Conservation (phyloP, 257 asterid genomes). For the Leonotis leonurus region DNA sequence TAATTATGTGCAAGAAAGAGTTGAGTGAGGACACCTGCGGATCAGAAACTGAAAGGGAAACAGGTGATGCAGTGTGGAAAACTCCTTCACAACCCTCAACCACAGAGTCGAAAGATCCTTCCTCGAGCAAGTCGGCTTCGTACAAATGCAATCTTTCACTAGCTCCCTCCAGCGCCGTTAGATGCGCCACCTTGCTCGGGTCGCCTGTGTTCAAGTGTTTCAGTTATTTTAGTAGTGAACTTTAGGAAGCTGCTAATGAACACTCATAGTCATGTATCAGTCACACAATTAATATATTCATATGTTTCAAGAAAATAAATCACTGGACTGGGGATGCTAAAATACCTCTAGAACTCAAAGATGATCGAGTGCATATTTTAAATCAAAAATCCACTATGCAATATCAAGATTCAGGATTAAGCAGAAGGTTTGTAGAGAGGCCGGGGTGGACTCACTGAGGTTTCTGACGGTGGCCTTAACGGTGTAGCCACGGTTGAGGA, state of each 20-base stretch:
- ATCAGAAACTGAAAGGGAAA: slow-evolving; percentile 16
- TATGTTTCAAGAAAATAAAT: too few species aligned
- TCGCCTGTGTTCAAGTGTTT: slow-evolving; percentile 13
- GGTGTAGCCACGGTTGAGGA: background rate
- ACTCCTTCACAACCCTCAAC: slow-evolving; percentile 49
- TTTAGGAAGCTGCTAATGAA: too few species aligned
- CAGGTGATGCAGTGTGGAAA: slow-evolving; percentile 55
- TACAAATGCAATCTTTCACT: slow-evolving; percentile 36
- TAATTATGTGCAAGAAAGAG: background rate
- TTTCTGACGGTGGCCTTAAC: slow-evolving; percentile 42
- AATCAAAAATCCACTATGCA: too few species aligned
- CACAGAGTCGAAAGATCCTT: slow-evolving; percentile 19
- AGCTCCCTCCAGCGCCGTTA: slow-evolving; percentile 40
- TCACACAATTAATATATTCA: too few species aligned
- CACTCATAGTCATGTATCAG: too few species aligned
- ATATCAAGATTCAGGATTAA: too few species aligned
- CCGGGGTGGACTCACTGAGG: slow-evolving; percentile 25
- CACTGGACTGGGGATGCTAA: too few species aligned
- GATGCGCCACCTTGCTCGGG: slow-evolving; percentile 28
- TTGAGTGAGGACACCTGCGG: slow-evolving; percentile 29
- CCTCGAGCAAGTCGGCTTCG: background rate
- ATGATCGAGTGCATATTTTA: too few species aligned
- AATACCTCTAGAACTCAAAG: too few species aligned
- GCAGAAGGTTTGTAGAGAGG: too few species aligned
- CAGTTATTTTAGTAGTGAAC: too few species aligned